These are phyloP conservation scores for Capronia epimyces DNA, from an alignment of 2,329 filamentous ascomycete genomes.

Conservation along the genomic window DNA sequence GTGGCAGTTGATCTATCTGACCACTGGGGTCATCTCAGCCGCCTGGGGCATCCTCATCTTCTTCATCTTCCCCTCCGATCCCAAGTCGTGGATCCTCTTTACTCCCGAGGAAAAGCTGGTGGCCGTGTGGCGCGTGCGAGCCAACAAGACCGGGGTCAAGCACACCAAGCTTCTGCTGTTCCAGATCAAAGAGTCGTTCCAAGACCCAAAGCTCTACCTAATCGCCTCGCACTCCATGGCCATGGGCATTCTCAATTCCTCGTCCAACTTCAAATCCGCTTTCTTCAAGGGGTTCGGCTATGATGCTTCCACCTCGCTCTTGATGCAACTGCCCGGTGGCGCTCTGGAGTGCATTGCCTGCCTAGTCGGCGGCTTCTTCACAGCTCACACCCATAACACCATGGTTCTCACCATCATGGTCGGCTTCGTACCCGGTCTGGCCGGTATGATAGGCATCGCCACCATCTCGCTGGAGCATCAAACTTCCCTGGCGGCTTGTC, in stretches of 20 bases:
- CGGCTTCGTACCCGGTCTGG: slow-evolving; percentile 36
- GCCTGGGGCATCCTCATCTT: slow-evolving; percentile 29
- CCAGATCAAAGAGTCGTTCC: slow-evolving; percentile 37
- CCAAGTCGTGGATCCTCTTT: too few species aligned
- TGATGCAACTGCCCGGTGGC: slow-evolving; percentile 31
- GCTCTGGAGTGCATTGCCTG: slow-evolving; percentile 40
- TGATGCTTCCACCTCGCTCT: not conserved
- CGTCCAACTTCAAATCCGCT: slow-evolving; percentile 38
- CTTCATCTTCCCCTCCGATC: slow-evolving; percentile 36
- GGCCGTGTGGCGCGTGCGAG: slow-evolving; percentile 15
- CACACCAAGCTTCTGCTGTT: slow-evolving; percentile 40
- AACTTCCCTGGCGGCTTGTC: slow-evolving; percentile 46
- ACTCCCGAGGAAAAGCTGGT: slow-evolving; percentile 30
- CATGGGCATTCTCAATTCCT: slow-evolving; percentile 46
- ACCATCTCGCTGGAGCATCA: slow-evolving; percentile 43
- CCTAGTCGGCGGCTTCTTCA: too few species aligned
- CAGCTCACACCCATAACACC: slow-evolving; percentile 35
- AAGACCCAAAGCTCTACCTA: slow-evolving; percentile 37
- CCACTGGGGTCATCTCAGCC: not conserved
- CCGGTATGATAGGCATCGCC: slow-evolving; percentile 46
- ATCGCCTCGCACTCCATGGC: slow-evolving; percentile 39
- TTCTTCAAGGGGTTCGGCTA: slow-evolving; percentile 6
- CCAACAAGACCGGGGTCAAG: slow-evolving; percentile 43
- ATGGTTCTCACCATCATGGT: too few species aligned
- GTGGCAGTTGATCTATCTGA: not conserved